These are phyloP conservation scores for Xylariales sp. DNA, from an alignment of 2,329 filamentous ascomycete genomes.

Conservation along the genomic window DNA sequence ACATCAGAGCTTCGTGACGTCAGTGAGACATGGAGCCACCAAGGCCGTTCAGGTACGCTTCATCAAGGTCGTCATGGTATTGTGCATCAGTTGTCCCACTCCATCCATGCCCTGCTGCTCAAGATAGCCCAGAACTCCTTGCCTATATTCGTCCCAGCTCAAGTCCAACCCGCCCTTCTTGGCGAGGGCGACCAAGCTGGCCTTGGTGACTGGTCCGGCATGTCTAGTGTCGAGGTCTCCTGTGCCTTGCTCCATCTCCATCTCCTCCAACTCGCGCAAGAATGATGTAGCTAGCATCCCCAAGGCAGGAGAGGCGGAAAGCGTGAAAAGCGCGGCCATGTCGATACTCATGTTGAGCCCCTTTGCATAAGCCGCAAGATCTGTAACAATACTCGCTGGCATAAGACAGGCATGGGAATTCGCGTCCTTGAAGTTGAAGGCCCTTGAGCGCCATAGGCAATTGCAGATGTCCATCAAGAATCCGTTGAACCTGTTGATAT, in stretches of 20 bases:
- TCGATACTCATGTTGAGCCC: conserved; percentile 41
- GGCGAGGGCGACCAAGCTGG: conserved; percentile 57
- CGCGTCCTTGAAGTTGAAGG: conserved; percentile 61
- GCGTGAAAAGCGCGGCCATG: conserved; percentile 48
- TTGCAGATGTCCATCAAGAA: conserved; percentile 87
- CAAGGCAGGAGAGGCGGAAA: conserved; percentile 55
- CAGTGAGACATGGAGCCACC: too few relatives aligned
- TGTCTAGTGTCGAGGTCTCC: conserved; percentile 45
- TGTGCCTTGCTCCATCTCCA: conserved; percentile 35
- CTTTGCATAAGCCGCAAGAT: conserved; percentile 43
- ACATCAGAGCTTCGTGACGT: too few relatives aligned
- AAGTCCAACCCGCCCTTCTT: conserved; percentile 62
- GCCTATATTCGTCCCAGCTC: conserved; percentile 69
- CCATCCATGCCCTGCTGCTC: conserved; percentile 61
- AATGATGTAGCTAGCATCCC: conserved; percentile 51
- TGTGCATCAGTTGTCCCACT: conserved; percentile 68
- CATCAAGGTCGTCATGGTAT: conserved; percentile 73
- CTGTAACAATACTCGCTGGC: conserved; percentile 37
- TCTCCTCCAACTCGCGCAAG: conserved; percentile 54
- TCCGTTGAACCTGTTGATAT: conserved; percentile 71
- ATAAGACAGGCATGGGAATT: conserved; percentile 55
- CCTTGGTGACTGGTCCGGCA: conserved; percentile 65
- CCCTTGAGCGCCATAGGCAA: conserved; percentile 71
- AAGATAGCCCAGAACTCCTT: conserved; percentile 66
- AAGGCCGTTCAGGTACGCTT: conserved; percentile 38